A percentile compares a stretch with the other conserved stretches of the same genome.
Evolutionary conservation across 163 green algal genomes (phyloP).

Genomic region (Scenedesmus sp.): DNA sequence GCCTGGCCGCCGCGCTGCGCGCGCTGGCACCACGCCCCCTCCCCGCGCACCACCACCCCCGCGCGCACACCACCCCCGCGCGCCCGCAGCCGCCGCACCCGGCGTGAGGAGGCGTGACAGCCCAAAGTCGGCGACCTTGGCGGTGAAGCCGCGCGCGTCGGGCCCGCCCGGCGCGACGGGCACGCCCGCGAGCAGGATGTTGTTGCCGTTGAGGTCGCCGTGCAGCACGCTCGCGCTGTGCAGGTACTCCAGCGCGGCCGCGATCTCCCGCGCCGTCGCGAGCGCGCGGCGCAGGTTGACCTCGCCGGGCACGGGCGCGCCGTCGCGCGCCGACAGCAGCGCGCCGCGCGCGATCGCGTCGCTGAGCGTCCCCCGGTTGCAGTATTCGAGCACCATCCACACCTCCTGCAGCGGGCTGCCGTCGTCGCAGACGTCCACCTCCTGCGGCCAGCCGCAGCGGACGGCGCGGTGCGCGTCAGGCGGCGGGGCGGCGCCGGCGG

Average conservation of each 20-base stretch:
- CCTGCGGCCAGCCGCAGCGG: slow-evolving; percentile 17
- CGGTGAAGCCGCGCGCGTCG: slow-evolving; percentile 43
- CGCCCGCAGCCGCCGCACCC: slow-evolving; percentile 1
- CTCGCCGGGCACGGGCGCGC: slow-evolving; percentile 3
- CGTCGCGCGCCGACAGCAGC: slow-evolving; percentile 10
- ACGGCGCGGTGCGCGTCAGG: too few species aligned
- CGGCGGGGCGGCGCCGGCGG: too few species aligned
- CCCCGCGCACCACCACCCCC: neutral
- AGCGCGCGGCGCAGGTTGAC: slow-evolving; percentile 30
- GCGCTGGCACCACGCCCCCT: neutral
- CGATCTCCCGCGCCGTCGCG: slow-evolving; percentile 62
- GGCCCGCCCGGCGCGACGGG: neutral
- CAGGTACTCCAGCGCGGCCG: slow-evolving; percentile 67
- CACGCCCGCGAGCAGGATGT: slow-evolving; percentile 57
- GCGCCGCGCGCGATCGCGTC: slow-evolving; percentile 57
- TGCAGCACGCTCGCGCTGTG: slow-evolving; percentile 68
- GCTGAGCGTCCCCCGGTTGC: slow-evolving; percentile 56
- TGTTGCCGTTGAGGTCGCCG: slow-evolving; percentile 66
- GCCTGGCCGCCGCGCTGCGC: too few species aligned
- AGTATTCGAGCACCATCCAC: slow-evolving; percentile 68
- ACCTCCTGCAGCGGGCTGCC: slow-evolving; percentile 57
- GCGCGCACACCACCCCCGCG: too few species aligned
- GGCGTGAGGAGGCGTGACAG: slow-evolving; percentile 32
- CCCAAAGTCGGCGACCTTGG: slow-evolving; percentile 53
- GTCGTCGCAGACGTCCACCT: slow-evolving; percentile 50